Conservation (phyloP, 2,329 filamentous ascomycete species). For the Bretziella fagacearum region DNA sequence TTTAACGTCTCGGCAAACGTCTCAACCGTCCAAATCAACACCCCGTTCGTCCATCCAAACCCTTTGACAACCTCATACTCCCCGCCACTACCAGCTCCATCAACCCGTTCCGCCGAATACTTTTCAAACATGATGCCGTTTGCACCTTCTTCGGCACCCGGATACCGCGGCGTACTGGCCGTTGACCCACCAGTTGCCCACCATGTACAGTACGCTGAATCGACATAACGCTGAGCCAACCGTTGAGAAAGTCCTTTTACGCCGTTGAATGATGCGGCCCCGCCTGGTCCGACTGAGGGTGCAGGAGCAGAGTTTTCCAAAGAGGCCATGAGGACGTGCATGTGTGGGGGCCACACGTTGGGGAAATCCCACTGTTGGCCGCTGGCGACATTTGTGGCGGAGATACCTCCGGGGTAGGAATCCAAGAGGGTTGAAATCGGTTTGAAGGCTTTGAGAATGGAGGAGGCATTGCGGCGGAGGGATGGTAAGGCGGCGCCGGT, state of each 20-base stretch:
- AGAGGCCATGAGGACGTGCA: slow-evolving; percentile 46
- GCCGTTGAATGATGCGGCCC: slow-evolving; percentile 36
- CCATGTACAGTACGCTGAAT: slow-evolving; percentile 55
- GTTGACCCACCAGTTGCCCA: slow-evolving; percentile 48
- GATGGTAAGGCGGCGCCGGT: slow-evolving; percentile 41
- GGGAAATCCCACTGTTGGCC: slow-evolving; percentile 56
- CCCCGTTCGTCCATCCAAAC: slow-evolving; percentile 55
- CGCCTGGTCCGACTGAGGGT: slow-evolving; percentile 15
- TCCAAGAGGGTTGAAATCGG: slow-evolving; percentile 38
- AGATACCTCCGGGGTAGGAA: slow-evolving; percentile 36
- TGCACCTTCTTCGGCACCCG: slow-evolving; percentile 26
- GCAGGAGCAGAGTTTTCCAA: slow-evolving; percentile 39
- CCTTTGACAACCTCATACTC: slow-evolving; percentile 55
- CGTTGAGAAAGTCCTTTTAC: slow-evolving; percentile 38
- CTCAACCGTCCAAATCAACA: slow-evolving; percentile 49
- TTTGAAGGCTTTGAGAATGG: slow-evolving; percentile 36
- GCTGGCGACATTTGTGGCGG: slow-evolving; percentile 43
- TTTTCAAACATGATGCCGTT: slow-evolving; percentile 54
- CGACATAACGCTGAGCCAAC: slow-evolving; percentile 48
- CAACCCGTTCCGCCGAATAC: slow-evolving; percentile 43
- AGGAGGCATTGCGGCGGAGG: slow-evolving; percentile 41
- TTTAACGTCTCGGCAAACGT: slow-evolving; percentile 38
- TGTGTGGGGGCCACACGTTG: slow-evolving; percentile 52
- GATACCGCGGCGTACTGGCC: slow-evolving; percentile 31
- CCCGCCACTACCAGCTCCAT: slow-evolving; percentile 45